Base-by-base conservation (phyloP, 768 basidiomycete genomes). In the Collybiopsis luxurians region DNA sequence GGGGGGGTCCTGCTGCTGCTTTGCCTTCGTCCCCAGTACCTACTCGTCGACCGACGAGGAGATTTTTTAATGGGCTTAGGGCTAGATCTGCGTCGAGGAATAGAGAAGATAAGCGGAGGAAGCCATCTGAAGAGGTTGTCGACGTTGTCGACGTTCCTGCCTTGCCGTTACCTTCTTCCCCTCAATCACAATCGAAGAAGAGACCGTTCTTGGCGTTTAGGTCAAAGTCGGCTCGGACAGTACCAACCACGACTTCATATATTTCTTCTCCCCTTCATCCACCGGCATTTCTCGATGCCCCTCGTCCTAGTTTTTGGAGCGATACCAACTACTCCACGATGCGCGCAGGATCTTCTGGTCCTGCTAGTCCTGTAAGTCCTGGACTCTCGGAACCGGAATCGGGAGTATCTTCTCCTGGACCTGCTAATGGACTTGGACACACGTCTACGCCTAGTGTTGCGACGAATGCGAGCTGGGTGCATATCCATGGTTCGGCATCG, bases 131-230 rank as follows among this genome's bases (percentile, higher is more conserved):
- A 27, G 40, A 21, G 4, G 36, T 53, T 17, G 38, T 40, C 11
- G 51, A 38, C 5, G 51, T 38, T 21, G 19, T 34, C 24, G 13
- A 13, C 23, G 6, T 10, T 36, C 4, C 36, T 51, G 30, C 21
- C 15, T 51, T 31, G 30, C 49, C 49, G n/a, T n/a, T n/a, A n/a
- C n/a, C n/a, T n/a, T n/a, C n/a, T n/a, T n/a, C n/a, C n/a, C n/a
- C n/a, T n/a, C n/a, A n/a, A n/a, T n/a, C n/a, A n/a, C n/a, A n/a
- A 27, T 26, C 40, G 24, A 54, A 54, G 53, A 54, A 54, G 19
- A 21, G 42, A 11, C 53, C 53, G 12, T 54, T 54, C 17, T 30
- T 54, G 28, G 26, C 17, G 15, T 54, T 54, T 23, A 42, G 53
- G 42, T 43, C 53, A 4, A 54, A 54, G 23, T 39, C 50, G 19